Percentiles rank a stretch among this genome's conserved stretches.
These are phyloP conservation scores for Fallopia convolvulus DNA, from an alignment of 148 eudicot genomes.

Conservation along the genomic window DNA sequence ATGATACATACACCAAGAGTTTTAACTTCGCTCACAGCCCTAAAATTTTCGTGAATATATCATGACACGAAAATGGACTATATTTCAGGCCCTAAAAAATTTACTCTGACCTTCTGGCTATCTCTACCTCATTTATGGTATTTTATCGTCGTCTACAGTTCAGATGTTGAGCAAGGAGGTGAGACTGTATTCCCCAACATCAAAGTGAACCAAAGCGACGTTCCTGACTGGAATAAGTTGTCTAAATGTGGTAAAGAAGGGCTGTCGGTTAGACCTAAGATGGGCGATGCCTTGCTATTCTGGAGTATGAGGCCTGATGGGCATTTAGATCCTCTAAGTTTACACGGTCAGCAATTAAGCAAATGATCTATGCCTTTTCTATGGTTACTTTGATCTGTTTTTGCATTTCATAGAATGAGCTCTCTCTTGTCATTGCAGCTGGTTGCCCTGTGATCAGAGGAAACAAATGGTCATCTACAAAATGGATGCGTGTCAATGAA, in stretches of 20 bases:
- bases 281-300: slow-evolving; percentile 92
- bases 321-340: slow-evolving; percentile 72
- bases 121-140: not conserved
- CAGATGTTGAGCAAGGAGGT: slow-evolving; percentile 97
- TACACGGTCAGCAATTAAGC: slow-evolving; percentile 57
- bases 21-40: no score
- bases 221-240: slow-evolving; percentile 81
- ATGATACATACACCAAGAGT: no score
- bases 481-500: slow-evolving; percentile 26
- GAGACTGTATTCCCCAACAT: slow-evolving; percentile 88
- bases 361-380: not conserved
- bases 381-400: not conserved
- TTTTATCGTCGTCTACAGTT: slow-evolving; percentile 30
- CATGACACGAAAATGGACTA: no score
- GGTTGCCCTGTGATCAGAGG: slow-evolving; percentile 28
- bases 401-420: not conserved
- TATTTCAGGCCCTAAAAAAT: no score
- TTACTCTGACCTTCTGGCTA: not conserved
- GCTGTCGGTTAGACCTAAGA: slow-evolving; percentile 76
- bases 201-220: slow-evolving; percentile 59
- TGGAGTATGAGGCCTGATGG: slow-evolving; percentile 99
- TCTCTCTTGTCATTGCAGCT: slow-evolving; percentile 8
- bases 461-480: slow-evolving; percentile 25
- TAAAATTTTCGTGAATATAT: no score
- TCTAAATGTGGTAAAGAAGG: slow-evolving; percentile 90